phyloP scores from a whole-genome alignment of 164 flowering plant species.

The Annona cherimola region DNA sequence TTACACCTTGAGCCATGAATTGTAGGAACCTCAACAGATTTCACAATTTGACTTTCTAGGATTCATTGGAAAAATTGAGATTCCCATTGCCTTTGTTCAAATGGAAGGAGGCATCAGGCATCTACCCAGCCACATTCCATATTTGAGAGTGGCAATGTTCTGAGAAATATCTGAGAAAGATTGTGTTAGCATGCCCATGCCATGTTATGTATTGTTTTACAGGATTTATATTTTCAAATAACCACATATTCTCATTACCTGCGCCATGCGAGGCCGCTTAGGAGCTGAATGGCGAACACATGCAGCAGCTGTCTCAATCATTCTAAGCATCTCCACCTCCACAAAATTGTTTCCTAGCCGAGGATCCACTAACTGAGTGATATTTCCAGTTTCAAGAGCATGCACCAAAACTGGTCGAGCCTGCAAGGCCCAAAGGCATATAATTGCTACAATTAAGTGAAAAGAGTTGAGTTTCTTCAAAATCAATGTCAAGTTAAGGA shows the following conservation, averaged over 20 bases:
- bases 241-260: constrained; percentile 30
- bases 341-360: constrained; percentile 50
- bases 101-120: too few species aligned
- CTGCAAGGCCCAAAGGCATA: constrained; percentile 26
- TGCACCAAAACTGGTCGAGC: constrained; percentile 53
- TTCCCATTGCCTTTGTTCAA: too few species aligned
- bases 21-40: too few species aligned
- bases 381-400: constrained; percentile 49
- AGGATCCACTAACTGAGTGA: constrained; percentile 45
- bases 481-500: not conserved
- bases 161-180: too few species aligned
- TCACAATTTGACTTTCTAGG: too few species aligned
- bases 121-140: too few species aligned
- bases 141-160: too few species aligned
- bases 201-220: not conserved
- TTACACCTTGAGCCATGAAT: too few species aligned
- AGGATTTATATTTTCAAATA: not conserved
- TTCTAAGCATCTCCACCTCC: constrained; percentile 46
- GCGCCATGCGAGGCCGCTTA: constrained; percentile 61
- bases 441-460: not conserved
- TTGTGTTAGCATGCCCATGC: not conserved
- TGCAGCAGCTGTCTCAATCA: constrained; percentile 70
- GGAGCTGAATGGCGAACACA: constrained; percentile 68
- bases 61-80: too few species aligned
- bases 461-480: not conserved